These are phyloP conservation scores for Amanita rubescens DNA, from an alignment of 768 basidiomycete species.

Conservation along the genomic window DNA sequence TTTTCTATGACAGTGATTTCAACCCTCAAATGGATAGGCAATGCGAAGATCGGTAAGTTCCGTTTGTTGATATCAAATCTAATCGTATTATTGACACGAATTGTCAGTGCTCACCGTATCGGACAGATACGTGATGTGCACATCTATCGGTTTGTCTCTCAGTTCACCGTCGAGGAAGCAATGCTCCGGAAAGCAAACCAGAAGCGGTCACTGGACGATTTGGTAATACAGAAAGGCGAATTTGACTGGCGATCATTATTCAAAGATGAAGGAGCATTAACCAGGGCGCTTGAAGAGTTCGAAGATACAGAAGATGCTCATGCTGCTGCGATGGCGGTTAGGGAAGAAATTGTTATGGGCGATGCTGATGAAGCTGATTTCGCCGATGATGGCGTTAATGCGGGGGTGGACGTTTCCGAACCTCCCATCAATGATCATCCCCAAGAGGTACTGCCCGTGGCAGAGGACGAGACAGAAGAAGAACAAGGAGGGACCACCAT, in stretches of 20 bases:
- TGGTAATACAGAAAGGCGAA: constrained; percentile 90
- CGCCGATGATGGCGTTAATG: constrained; percentile 25
- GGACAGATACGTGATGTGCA: constrained; percentile 96
- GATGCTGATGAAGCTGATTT: constrained; percentile 82
- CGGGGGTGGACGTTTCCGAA: constrained; percentile 9
- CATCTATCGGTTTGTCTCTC: constrained; percentile 90
- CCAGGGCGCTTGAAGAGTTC: constrained; percentile 72
- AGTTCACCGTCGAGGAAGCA: constrained; percentile 90
- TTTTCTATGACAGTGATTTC: constrained; percentile 97
- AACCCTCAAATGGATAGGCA: constrained; percentile 98
- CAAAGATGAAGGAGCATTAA: constrained; percentile 55
- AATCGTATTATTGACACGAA: not conserved
- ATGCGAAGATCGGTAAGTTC: constrained; percentile 81
- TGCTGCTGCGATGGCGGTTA: constrained; percentile 71
- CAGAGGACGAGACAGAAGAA: constrained; percentile 32
- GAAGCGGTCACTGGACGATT: constrained; percentile 82
- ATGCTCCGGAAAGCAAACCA: constrained; percentile 98
- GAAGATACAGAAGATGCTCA: constrained; percentile 85
- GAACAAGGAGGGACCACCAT: constrained; percentile 64
- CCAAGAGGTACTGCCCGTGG: constrained; percentile 18
- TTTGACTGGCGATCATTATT: constrained; percentile 92
- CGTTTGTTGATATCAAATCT: not conserved
- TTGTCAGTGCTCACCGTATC: constrained; percentile 85
- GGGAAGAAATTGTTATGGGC: constrained; percentile 63
- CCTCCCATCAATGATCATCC: constrained; percentile 18